Evolutionary conservation across 116 monocot species (phyloP), one percentile per base, ranked within the genome.

Genomic region (Phalaenopsis hybrid): DNA sequence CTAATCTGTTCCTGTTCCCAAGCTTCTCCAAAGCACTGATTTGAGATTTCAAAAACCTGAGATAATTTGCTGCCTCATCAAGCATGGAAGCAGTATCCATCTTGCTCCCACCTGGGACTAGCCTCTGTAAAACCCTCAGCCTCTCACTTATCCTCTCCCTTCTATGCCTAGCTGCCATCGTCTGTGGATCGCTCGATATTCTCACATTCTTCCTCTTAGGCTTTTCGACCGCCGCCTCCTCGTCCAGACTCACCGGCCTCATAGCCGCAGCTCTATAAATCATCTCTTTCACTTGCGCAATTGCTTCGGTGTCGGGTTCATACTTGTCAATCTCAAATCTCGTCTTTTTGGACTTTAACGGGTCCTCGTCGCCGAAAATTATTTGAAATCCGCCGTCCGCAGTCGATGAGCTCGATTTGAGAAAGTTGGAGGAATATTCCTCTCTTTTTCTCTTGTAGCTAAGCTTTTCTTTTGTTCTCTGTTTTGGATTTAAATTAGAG

Each of bases 71-170:
- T 48, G 94, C 94, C 75, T 94, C 94, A 52, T 94, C 92, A 15
- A 94, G 87, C 94, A 94, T 94, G 68, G 94, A 87, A 9, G 92
- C 94, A 1, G 94, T 94, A 88, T 94, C 94, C 92, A 94, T 90
- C 86, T 94, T 94, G 80, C 85, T 92, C 31, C 94, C 94, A 0
- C 94, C 94, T 0, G 94, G 94, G 7, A 94, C 94, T 21, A 94
- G 82, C 75, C 87, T 85, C 85, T 89, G 87, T 34, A 94, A 86
- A 12, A 89, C 85, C 81, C 89, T 79, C 75, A 94, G 88, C 80
- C 94, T 79, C 79, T 94, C 90, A 63, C 94, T 92, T 72, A 94
- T 92, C 63, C 94, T 25, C 78, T 78, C 78, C 78, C 78, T 78
- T 28, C 78, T 33, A 25, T 55, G 55, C 78, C 83, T 89, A 81